A percentile compares a stretch with the other conserved stretches of the same genome.
phyloP scores from a whole-genome alignment of 1,139 yeast genomes.

The Hyphopichia fennica region DNA sequence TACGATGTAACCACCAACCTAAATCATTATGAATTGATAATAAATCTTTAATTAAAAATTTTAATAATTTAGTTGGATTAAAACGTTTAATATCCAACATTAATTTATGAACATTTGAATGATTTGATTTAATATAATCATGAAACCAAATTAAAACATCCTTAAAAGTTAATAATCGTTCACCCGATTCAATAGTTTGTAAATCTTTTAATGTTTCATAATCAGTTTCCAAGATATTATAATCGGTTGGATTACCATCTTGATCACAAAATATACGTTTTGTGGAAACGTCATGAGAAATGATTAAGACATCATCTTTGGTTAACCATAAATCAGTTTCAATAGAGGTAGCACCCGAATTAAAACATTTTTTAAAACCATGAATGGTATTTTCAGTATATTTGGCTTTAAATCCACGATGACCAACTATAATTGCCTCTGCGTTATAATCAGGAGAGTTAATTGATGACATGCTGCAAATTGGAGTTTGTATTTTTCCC shows the following conservation, averaged over 20 bases:
- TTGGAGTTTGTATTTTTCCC: too few species aligned
- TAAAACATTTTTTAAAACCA: slow-evolving; percentile 72
- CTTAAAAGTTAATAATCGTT: slow-evolving; percentile 59
- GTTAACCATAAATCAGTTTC: slow-evolving; percentile 88
- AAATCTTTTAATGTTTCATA: slow-evolving; percentile 49
- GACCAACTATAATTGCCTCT: slow-evolving; percentile 41
- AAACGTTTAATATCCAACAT: slow-evolving; percentile 83
- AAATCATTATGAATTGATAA: slow-evolving; percentile 48
- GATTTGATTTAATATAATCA: slow-evolving; percentile 27
- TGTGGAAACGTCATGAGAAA: slow-evolving; percentile 71
- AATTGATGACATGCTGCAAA: neutral
- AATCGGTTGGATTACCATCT: slow-evolving; percentile 41
- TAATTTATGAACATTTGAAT: slow-evolving; percentile 32
- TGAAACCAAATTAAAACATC: slow-evolving; percentile 63
- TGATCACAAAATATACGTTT: slow-evolving; percentile 57
- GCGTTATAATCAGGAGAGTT: neutral
- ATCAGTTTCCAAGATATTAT: slow-evolving; percentile 38
- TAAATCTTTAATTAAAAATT: slow-evolving; percentile 52
- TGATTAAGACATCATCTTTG: slow-evolving; percentile 67
- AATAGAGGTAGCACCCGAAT: slow-evolving; percentile 66
- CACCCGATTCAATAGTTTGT: slow-evolving; percentile 54
- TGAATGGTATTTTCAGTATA: slow-evolving; percentile 78
- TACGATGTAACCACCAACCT: slow-evolving; percentile 63
- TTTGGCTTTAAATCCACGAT: slow-evolving; percentile 55
- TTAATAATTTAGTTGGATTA: slow-evolving; percentile 60